phyloP scores from a whole-genome alignment of 2,329 filamentous ascomycete species.

The Diplocarpon rosae region DNA sequence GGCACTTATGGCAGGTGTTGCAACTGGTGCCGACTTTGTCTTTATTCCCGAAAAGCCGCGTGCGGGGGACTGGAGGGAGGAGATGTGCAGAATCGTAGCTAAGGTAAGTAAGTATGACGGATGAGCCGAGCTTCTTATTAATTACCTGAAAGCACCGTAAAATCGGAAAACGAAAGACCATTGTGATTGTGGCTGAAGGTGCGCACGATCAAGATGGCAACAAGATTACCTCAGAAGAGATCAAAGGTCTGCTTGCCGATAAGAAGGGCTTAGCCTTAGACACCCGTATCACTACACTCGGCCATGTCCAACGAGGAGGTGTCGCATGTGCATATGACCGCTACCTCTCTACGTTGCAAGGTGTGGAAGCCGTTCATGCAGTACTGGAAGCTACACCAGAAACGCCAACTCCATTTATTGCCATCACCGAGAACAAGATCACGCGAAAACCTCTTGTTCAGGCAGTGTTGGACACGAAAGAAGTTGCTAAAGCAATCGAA shows the following conservation, averaged over 20 bases:
- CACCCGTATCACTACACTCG: slow-evolving; percentile 87
- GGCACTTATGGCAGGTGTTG: slow-evolving; percentile 90
- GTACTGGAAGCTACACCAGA: slow-evolving; percentile 83
- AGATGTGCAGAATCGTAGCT: slow-evolving; percentile 71
- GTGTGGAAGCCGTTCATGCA: slow-evolving; percentile 86
- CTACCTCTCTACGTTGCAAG: slow-evolving; percentile 85
- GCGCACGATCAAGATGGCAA: slow-evolving; percentile 76
- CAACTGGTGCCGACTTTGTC: slow-evolving; percentile 89
- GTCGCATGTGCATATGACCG: slow-evolving; percentile 88
- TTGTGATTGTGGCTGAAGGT: slow-evolving; percentile 94
- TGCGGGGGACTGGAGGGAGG: slow-evolving; percentile 73
- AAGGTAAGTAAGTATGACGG: slow-evolving; percentile 38
- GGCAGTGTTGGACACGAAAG: slow-evolving; percentile 76
- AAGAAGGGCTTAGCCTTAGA: slow-evolving; percentile 70
- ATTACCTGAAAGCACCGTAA: slow-evolving; percentile 54
- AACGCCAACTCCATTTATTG: slow-evolving; percentile 87
- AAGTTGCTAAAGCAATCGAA: slow-evolving; percentile 71
- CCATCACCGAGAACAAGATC: slow-evolving; percentile 97
- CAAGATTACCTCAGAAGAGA: slow-evolving; percentile 69
- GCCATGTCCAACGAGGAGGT: slow-evolving; percentile 94
- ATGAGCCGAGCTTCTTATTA: neutral
- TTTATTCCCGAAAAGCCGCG: slow-evolving; percentile 95
- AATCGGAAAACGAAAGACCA: slow-evolving; percentile 91
- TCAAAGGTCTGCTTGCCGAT: slow-evolving; percentile 80
- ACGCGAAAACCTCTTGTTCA: slow-evolving; percentile 80